These are phyloP conservation scores for Quercus alba DNA, from an alignment of 306 rosid genomes.

Conservation along the genomic window DNA sequence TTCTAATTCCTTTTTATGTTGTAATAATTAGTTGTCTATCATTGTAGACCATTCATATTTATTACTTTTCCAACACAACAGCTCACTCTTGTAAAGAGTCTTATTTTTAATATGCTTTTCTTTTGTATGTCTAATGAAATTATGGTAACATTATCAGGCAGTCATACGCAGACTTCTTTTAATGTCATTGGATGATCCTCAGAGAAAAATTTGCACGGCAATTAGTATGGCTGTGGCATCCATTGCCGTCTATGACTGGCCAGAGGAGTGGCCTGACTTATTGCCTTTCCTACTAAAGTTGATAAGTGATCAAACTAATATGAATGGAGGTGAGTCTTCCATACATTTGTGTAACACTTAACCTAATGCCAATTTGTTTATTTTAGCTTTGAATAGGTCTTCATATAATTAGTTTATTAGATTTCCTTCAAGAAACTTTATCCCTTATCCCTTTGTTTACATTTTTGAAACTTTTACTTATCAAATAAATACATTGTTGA, in stretches of 20 bases:
- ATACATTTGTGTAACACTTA: not conserved
- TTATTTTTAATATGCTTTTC: not conserved
- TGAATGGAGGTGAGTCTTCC: constrained; percentile 67
- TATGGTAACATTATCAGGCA: constrained; percentile 45
- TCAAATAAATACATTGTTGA: not conserved
- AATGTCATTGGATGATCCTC: constrained; percentile 77
- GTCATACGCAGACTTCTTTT: constrained; percentile 65
- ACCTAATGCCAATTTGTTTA: not conserved
- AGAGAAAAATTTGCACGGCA: constrained; percentile 89
- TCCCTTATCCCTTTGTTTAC: not conserved
- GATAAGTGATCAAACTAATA: constrained; percentile 59
- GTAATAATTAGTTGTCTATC: constrained; percentile 1
- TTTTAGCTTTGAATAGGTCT: not conserved
- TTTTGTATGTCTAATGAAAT: constrained; percentile 18
- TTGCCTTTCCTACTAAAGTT: constrained; percentile 72
- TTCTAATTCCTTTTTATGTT: constrained; percentile 8
- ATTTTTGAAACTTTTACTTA: not conserved
- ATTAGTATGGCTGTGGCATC: constrained; percentile 95
- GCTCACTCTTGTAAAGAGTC: not conserved
- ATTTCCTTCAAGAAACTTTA: not conserved
- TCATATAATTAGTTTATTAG: not conserved
- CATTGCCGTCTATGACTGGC: constrained; percentile 89
- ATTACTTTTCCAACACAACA: not conserved
- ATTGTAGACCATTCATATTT: not conserved
- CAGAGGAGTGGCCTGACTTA: constrained; percentile 91